These are phyloP conservation scores for Emergomyces pasteurianus DNA, from an alignment of 2,329 filamentous ascomycete genomes.

Conservation along the genomic window DNA sequence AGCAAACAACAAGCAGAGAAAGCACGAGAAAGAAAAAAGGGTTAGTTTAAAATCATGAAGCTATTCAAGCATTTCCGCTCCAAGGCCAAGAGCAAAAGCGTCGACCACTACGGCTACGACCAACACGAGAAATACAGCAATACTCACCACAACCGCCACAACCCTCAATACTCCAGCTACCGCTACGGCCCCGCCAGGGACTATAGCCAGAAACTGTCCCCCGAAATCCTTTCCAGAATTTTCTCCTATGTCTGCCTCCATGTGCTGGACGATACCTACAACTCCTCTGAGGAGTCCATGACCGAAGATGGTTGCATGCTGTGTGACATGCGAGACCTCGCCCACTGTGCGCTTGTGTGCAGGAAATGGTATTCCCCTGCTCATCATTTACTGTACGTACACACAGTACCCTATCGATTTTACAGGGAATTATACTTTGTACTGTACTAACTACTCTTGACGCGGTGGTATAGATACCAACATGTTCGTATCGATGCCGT, in stretches of 20 bases:
- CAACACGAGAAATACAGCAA: constrained; percentile 2
- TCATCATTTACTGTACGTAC: constrained; percentile 50
- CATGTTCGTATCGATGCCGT: constrained; percentile 88
- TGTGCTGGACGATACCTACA: constrained; percentile 61
- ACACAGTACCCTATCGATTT: neutral
- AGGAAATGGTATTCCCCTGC: constrained; percentile 56
- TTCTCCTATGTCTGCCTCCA: constrained; percentile 79
- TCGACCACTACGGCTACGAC: constrained; percentile 4
- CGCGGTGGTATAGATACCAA: constrained; percentile 50
- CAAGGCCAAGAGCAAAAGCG: constrained; percentile 10
- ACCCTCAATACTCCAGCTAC: neutral
- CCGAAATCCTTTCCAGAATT: constrained; percentile 60
- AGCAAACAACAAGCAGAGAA: neutral
- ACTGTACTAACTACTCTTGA: neutral
- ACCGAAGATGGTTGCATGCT: constrained; percentile 78
- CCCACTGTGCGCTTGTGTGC: constrained; percentile 64
- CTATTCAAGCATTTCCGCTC: constrained; percentile 16
- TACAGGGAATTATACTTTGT: neutral
- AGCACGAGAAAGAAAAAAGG: neutral
- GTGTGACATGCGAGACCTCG: constrained; percentile 80
- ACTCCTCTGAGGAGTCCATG: constrained; percentile 69
- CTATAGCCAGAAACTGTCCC: constrained; percentile 47
- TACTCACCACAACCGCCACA: neutral
- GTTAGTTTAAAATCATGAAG: constrained; percentile 9
- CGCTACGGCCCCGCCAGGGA: constrained; percentile 13